These are phyloP conservation scores for Adansonia digitata DNA, from an alignment of 345 rosid species.

Conservation along the genomic window DNA sequence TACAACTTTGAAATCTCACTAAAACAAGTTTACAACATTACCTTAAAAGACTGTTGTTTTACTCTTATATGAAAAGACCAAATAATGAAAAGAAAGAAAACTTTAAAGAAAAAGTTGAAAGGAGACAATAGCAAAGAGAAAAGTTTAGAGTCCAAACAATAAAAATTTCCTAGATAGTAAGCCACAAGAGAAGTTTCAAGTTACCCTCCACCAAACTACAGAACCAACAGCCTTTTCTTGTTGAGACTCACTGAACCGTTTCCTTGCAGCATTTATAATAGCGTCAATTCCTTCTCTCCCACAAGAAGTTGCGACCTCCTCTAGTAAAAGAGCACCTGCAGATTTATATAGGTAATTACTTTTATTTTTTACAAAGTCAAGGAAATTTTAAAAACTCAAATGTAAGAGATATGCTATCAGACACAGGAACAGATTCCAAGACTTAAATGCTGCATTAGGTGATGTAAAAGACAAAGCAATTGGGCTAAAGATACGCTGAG, in stretches of 20 bases:
- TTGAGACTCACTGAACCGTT: conserved; percentile 68
- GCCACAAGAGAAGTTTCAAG: conserved; percentile 18
- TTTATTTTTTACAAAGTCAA: neutral
- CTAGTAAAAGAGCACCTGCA: conserved; percentile 78
- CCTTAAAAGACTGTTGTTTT: neutral
- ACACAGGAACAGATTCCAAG: neutral
- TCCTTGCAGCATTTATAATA: conserved; percentile 55
- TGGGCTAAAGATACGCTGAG: neutral
- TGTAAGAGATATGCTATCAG: neutral
- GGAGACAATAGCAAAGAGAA: neutral
- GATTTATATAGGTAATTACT: conserved; percentile 3
- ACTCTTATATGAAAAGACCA: neutral
- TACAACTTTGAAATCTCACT: neutral
- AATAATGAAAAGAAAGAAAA: neutral
- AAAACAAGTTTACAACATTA: neutral
- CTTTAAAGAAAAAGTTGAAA: neutral
- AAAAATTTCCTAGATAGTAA: neutral
- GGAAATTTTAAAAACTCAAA: neutral
- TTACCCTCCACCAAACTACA: conserved; percentile 82
- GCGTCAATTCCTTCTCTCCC: conserved; percentile 75
- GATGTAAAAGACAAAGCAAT: neutral
- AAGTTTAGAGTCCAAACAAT: neutral
- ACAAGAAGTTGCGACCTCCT: conserved; percentile 70
- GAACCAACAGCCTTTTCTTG: conserved; percentile 69
- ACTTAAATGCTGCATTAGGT: neutral